Base-by-base conservation (phyloP, 371 early-diverging fungal species). In the Mucor lusitanicus region DNA sequence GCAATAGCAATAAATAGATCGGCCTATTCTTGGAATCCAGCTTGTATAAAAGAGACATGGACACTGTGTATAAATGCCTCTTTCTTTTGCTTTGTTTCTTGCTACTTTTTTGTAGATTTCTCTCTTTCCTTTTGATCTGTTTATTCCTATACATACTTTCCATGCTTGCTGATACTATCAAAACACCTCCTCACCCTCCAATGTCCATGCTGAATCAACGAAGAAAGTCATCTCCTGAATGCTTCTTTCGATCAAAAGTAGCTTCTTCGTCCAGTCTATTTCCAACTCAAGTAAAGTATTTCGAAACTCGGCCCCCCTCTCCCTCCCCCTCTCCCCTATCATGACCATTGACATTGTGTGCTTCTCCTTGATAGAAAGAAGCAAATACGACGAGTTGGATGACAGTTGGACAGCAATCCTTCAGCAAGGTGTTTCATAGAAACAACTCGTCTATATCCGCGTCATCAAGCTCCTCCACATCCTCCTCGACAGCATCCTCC, bases 151-250 rank as follows among this genome's bases (percentile, higher is more conserved):
- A 54, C 21, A 54, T 53, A 27, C 33, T 54, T 3, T 15, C 28
- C 2, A 63, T 57, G 50, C 21, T 64, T n/a, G 42, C 37, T 17
- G 23, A 46, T 19, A 27, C 46, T 57, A 64, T 53, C 17, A 40
- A 39, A 7, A 17, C 9, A 17, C 28, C 46, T 37, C 13, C 37
- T 37, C 37, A 13, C 13, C 37, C 37, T 21, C 32, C 63, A 37
- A 63, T 63, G 9, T 30, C 57, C 57, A 25, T 35, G 11, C 21
- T 57, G 21, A 6, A 57, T 37, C 67, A 61, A 33, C 55, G 67
- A 17, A 63, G 64, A 46, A 61, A 61, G 46, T 64, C 64, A 53
- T 69, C 64, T 48, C 69, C 64, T 59, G 64, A 53, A 40, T 64
- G 40, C 27, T 28, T 59, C 12, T 58, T 68, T 63, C 44, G 48